A percentile compares a stretch with the other conserved stretches of the same genome.
Conservation (phyloP, 1,139 yeast species). For the Eremothecium coryli region DNA sequence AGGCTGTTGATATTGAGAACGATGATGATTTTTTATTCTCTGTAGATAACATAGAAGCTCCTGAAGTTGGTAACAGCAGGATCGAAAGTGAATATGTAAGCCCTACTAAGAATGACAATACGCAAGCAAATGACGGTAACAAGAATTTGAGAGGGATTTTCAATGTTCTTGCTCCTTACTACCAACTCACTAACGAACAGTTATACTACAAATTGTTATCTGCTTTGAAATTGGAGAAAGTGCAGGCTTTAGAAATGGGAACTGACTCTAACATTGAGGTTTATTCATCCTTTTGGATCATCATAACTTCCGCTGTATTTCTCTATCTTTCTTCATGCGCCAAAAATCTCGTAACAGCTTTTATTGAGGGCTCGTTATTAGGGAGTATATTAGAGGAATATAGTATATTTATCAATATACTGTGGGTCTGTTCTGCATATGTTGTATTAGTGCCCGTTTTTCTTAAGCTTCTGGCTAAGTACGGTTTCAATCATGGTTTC, state of each 20-base stretch:
- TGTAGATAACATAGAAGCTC: not conserved
- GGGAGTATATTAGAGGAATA: slow-evolving; percentile 12
- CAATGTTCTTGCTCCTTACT: slow-evolving; percentile 24
- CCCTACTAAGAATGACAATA: slow-evolving; percentile 7
- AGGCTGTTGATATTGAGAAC: slow-evolving; percentile 1
- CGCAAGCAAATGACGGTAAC: no score
- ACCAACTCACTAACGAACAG: slow-evolving; percentile 17
- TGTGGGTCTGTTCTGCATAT: slow-evolving; percentile 17
- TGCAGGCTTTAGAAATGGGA: slow-evolving; percentile 7
- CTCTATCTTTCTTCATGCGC: slow-evolving; percentile 19
- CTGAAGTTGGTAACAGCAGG: not conserved
- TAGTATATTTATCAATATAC: slow-evolving; percentile 11
- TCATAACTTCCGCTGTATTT: slow-evolving; percentile 20
- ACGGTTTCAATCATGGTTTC: slow-evolving; percentile 10
- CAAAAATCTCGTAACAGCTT: slow-evolving; percentile 12
- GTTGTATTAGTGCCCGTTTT: slow-evolving; percentile 19
- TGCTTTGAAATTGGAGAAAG: slow-evolving; percentile 12
- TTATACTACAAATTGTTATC: slow-evolving; percentile 13
- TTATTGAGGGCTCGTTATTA: slow-evolving; percentile 3
- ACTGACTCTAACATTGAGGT: slow-evolving; percentile 14
- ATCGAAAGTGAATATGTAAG: not conserved
- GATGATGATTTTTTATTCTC: slow-evolving; percentile 1
- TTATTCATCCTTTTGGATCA: slow-evolving; percentile 28
- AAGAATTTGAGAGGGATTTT: slow-evolving; percentile 24
- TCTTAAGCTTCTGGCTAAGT: slow-evolving; percentile 14